phyloP scores from a whole-genome alignment of 1,284 basidiomycete genomes.

The Leccinum fallax region DNA sequence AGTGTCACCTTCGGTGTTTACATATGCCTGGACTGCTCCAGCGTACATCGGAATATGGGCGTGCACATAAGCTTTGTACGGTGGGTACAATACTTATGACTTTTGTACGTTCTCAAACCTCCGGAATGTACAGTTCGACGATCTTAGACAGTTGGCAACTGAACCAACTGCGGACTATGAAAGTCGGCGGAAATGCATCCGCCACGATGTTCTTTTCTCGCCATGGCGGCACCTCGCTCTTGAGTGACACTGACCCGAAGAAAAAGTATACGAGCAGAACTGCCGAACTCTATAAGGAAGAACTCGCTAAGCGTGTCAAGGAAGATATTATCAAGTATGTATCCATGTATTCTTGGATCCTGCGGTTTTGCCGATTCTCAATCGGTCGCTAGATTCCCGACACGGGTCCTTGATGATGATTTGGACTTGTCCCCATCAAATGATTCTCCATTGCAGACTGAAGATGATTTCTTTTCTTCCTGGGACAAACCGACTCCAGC shows the following conservation, averaged over 20 bases:
- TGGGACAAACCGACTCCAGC: conserved; percentile 86
- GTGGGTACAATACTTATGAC: conserved; percentile 47
- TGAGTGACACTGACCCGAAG: conserved; percentile 80
- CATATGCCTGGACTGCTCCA: conserved; percentile 97
- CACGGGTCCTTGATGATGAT: conserved; percentile 81
- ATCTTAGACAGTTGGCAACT: conserved; percentile 97
- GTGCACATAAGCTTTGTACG: conserved; percentile 98
- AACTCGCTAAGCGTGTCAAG: conserved; percentile 80
- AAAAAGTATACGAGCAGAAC: conserved; percentile 87
- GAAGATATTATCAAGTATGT: conserved; percentile 77
- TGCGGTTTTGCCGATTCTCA: background rate
- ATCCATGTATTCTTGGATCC: background rate
- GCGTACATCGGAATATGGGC: conserved; percentile 94
- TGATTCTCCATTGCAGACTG: conserved; percentile 45
- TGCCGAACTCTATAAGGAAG: conserved; percentile 91
- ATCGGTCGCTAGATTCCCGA: conserved; percentile 60
- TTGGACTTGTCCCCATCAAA: conserved; percentile 48
- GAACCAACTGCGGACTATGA: conserved; percentile 92
- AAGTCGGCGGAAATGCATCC: conserved; percentile 92
- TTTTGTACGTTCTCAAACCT: conserved; percentile 16
- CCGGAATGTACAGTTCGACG: conserved; percentile 70
- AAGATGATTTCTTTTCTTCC: conserved; percentile 92
- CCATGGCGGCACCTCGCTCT: conserved; percentile 75
- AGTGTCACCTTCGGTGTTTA: conserved; percentile 97
- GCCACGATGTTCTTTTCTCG: conserved; percentile 90